These are phyloP conservation scores for Solanum boliviense DNA, from an alignment of 257 asterid genomes.

Conservation along the genomic window DNA sequence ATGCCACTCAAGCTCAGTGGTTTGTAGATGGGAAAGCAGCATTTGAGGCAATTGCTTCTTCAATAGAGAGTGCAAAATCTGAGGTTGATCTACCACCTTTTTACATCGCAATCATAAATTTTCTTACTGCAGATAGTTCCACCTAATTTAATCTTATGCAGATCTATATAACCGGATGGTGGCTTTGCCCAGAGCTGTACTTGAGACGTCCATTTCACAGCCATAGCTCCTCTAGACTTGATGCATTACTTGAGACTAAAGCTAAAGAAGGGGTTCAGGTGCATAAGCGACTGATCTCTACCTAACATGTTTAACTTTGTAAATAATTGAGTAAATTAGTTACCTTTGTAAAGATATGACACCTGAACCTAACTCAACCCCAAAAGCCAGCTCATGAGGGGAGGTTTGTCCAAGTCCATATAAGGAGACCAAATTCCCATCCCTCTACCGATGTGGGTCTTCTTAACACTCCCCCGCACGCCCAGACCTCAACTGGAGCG, in stretches of 20 bases:
- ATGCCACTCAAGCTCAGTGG: slow-evolving; percentile 94
- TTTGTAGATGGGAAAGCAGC: slow-evolving; percentile 84
- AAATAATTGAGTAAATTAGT: neutral
- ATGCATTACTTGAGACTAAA: slow-evolving; percentile 70
- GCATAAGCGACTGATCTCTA: neutral
- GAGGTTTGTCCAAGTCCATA: too few species aligned
- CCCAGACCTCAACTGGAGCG: too few species aligned
- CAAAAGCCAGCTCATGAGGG: too few species aligned
- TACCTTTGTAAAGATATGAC: neutral
- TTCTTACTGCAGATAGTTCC: neutral
- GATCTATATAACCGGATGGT: slow-evolving; percentile 97
- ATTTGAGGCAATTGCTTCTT: slow-evolving; percentile 80
- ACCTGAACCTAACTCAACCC: too few species aligned
- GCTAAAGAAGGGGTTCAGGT: slow-evolving; percentile 97
- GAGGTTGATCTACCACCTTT: slow-evolving; percentile 44
- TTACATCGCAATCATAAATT: neutral
- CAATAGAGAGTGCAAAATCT: slow-evolving; percentile 72
- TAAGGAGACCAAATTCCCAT: too few species aligned
- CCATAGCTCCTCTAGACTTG: slow-evolving; percentile 67
- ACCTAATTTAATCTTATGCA: slow-evolving; percentile 13
- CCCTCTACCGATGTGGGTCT: too few species aligned
- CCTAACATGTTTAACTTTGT: neutral
- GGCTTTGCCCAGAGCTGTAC: slow-evolving; percentile 96
- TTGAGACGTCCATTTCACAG: slow-evolving; percentile 72
- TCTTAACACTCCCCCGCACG: too few species aligned